Evolutionary conservation across 768 basidiomycete genomes (phyloP).

Genomic region (Lactarius sanguifluus): DNA sequence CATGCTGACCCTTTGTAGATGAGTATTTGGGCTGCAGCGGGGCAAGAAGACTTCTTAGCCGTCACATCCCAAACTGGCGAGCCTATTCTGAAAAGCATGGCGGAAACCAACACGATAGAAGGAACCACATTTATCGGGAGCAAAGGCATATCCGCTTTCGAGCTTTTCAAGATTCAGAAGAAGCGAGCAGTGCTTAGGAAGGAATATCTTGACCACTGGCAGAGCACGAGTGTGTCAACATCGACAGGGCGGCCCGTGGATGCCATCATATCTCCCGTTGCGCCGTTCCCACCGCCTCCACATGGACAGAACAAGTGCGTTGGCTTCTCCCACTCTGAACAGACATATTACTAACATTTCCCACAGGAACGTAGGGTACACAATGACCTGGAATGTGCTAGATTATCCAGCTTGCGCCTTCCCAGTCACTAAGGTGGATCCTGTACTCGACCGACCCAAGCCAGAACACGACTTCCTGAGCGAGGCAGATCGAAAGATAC

Average conservation of each 20-base stretch:
- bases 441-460: slow-evolving; percentile 39
- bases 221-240: slow-evolving; percentile 44
- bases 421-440: slow-evolving; percentile 51
- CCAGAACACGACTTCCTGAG: slow-evolving; percentile 43
- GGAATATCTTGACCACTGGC: slow-evolving; percentile 50
- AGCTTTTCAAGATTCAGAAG: slow-evolving; percentile 51
- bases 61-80: slow-evolving; percentile 26
- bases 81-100: slow-evolving; percentile 28
- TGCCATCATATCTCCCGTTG: slow-evolving; percentile 49
- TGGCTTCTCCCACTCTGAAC: neutral
- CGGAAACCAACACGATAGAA: neutral
- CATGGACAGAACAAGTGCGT: slow-evolving; percentile 46
- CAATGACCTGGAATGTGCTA: slow-evolving; percentile 46
- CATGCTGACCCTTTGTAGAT: slow-evolving; percentile 5
- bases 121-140: slow-evolving; percentile 13
- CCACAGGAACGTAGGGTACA: slow-evolving; percentile 44
- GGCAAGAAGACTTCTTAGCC: slow-evolving; percentile 7
- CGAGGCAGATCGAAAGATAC: slow-evolving; percentile 45
- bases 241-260: slow-evolving; percentile 53
- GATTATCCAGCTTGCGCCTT: slow-evolving; percentile 48
- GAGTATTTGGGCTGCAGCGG: slow-evolving; percentile 28
- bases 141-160: slow-evolving; percentile 21
- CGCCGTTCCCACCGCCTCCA: slow-evolving; percentile 45
- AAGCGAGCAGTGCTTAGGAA: slow-evolving; percentile 44
- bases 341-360: slow-evolving; percentile 12